phyloP scores from a whole-genome alignment of 805 yeast species.

The Yarrowia alimentaria region DNA sequence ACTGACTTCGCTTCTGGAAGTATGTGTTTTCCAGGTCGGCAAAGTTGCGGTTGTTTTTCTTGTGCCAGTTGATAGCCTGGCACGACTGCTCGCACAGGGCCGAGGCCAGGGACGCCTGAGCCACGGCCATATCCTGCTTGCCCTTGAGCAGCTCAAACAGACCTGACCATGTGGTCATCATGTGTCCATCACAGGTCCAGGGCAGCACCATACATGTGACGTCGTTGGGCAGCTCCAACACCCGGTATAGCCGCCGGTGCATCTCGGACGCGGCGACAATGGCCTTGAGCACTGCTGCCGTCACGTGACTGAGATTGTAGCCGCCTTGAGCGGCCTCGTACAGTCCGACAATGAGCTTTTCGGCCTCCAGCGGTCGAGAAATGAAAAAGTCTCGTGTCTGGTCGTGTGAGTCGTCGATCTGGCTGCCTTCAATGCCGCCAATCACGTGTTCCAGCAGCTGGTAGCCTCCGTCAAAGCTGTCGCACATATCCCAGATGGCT shows the following conservation, averaged over 20 bases:
- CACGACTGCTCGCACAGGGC: constrained; percentile 4
- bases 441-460: constrained; percentile 5
- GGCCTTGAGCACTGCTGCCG: no score
- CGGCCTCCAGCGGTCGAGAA: constrained; percentile 6
- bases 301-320: no score
- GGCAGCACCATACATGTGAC: no score
- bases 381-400: neutral
- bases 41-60: no score
- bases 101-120: neutral
- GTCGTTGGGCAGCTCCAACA: no score
- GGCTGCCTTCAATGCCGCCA: neutral
- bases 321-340: neutral
- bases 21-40: constrained; percentile 32
- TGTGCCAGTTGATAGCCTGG: constrained; percentile 7
- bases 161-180: no score
- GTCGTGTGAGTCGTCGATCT: neutral
- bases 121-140: neutral
- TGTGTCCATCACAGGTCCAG: no score
- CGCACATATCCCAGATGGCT: constrained; percentile 24
- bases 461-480: constrained; percentile 1
- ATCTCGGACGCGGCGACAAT: neutral
- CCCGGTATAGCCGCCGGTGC: no score
- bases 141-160: no score
- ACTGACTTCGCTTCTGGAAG: constrained; percentile 43
- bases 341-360: neutral